phyloP scores from a whole-genome alignment of 2,329 filamentous ascomycete genomes.

The Aspergillus melleus region DNA sequence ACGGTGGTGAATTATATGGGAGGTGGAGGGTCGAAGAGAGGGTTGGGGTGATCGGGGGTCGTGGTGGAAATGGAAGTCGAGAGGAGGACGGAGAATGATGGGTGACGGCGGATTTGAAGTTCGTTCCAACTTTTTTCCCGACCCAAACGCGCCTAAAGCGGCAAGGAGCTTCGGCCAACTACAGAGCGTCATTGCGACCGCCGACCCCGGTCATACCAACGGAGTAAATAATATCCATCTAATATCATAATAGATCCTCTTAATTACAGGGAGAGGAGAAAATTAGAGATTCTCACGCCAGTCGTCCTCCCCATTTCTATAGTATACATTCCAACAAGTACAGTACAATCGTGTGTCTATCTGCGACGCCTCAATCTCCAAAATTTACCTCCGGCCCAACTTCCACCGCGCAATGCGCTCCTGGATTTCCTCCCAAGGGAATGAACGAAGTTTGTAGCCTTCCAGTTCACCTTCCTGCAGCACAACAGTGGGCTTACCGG shows the following conservation, averaged over 20 bases:
- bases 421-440: constrained; percentile 88
- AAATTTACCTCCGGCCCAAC: constrained; percentile 62
- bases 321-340: constrained; percentile 10
- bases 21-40: constrained; percentile 10
- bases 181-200: neutral
- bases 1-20: constrained; percentile 15
- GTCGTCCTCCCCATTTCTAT: constrained; percentile 6
- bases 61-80: constrained; percentile 10
- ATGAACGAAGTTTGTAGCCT: constrained; percentile 64
- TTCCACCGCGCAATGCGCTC: constrained; percentile 81
- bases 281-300: neutral
- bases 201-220: too few relatives aligned
- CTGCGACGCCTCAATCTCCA: neutral
- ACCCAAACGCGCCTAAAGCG: constrained; percentile 29
- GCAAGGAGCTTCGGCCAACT: constrained; percentile 32
- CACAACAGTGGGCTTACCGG: constrained; percentile 89
- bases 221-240: neutral
- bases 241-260: constrained; percentile 5
- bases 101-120: constrained; percentile 25
- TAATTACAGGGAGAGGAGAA: constrained; percentile 24
- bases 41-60: neutral
- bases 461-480: constrained; percentile 84
- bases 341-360: neutral
- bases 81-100: constrained; percentile 24
- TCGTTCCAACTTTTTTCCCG: constrained; percentile 42